phyloP scores from a whole-genome alignment of 805 yeast genomes.

The Lipomyces yamadae region DNA sequence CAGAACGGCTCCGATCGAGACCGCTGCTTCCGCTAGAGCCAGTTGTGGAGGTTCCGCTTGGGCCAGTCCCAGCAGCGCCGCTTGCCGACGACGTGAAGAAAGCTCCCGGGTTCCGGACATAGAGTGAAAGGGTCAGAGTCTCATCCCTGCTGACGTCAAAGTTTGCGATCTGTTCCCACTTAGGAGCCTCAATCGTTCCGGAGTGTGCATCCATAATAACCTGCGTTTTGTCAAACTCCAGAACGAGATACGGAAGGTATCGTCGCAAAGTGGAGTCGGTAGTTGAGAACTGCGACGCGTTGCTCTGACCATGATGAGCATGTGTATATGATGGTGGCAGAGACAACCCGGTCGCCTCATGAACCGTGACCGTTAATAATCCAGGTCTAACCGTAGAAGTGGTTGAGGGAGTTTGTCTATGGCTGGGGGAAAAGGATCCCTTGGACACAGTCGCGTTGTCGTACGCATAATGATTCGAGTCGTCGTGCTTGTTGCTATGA shows the following conservation, averaged over 20 bases:
- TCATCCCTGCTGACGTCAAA: slow-evolving; percentile 83
- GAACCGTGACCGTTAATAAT: slow-evolving; percentile 74
- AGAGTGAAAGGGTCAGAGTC: slow-evolving; percentile 73
- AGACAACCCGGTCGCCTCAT: slow-evolving; percentile 66
- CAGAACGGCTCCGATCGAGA: slow-evolving; percentile 37
- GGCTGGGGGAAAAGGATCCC: slow-evolving; percentile 20
- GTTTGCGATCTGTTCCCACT: slow-evolving; percentile 86
- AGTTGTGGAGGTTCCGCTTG: slow-evolving; percentile 48
- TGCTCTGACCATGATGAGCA: slow-evolving; percentile 30
- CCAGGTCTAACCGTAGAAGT: slow-evolving; percentile 59
- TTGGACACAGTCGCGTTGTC: slow-evolving; percentile 6
- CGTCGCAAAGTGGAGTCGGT: slow-evolving; percentile 21
- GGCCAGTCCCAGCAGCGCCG: slow-evolving; percentile 51
- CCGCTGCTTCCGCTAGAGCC: background rate
- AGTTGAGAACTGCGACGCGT: slow-evolving; percentile 19
- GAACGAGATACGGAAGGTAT: slow-evolving; percentile 80
- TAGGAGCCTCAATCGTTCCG: slow-evolving; percentile 77
- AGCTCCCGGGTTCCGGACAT: slow-evolving; percentile 67
- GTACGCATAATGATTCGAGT: background rate
- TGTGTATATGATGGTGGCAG: slow-evolving; percentile 55
- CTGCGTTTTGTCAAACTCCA: slow-evolving; percentile 94
- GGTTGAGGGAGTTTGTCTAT: slow-evolving; percentile 24
- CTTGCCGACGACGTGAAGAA: slow-evolving; percentile 22
- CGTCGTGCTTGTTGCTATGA: slow-evolving; percentile 29
- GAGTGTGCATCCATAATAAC: slow-evolving; percentile 84